Evolutionary conservation across 495 filamentous ascomycete genomes (phyloP).

Genomic region (Penicillium salamii): DNA sequence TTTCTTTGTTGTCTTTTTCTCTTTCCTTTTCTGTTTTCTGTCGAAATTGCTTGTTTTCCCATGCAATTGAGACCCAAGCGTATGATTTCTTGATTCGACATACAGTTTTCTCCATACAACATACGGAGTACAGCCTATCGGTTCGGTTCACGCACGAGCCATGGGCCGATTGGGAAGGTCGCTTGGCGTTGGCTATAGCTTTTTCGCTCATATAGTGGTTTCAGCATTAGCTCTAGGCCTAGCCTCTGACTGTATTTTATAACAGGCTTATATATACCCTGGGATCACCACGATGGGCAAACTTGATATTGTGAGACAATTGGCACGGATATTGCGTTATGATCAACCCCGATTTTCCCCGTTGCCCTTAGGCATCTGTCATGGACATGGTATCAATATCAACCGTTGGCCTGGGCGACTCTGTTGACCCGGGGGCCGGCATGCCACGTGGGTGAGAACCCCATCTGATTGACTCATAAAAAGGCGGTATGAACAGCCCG

Average conservation of each 20-base stretch:
- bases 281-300: background rate
- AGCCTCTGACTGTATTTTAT: background rate
- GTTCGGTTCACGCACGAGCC: conserved; percentile 10
- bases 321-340: conserved; percentile 4
- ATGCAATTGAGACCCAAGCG: background rate
- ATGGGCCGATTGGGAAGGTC: conserved; percentile 8
- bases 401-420: background rate
- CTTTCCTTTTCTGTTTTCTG: background rate
- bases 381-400: background rate
- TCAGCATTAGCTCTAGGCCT: background rate
- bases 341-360: conserved; percentile 1
- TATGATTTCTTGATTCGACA: background rate
- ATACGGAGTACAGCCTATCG: background rate
- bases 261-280: background rate
- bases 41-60: background rate
- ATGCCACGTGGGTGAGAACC: conserved; percentile 19
- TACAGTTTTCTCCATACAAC: too few relatives aligned
- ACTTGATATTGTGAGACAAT: conserved; percentile 6
- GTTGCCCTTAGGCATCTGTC: background rate
- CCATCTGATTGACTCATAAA: conserved; percentile 13
- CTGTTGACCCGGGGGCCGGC: conserved; percentile 1
- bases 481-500: conserved; percentile 15
- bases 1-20: background rate
- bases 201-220: background rate
- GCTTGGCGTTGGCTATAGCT: conserved; percentile 14